Evolutionary conservation across 1,139 yeast genomes (phyloP), one percentile per base, ranked within the genome.

Genomic region (Blastobotrys proliferans): DNA sequence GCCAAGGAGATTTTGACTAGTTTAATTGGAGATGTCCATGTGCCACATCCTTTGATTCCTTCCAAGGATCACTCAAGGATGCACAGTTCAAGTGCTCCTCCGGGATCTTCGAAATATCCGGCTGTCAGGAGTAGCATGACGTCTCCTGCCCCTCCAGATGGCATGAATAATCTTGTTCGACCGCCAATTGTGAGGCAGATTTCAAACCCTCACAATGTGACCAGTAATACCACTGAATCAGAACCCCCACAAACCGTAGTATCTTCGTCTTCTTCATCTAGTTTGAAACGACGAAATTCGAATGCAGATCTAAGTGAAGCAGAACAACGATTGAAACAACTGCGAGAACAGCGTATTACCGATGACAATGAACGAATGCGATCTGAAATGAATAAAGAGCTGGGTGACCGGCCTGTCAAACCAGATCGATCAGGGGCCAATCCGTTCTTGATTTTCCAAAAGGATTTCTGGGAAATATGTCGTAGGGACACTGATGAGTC

Each of bases 381-480:
- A 32, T 55, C 54, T 45, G 68, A 59, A 37, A 51, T 62, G 55
- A 56, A 53, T 40, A 57, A 52, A 35, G 67, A 62, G 44, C 52
- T 69, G 8, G 73, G 73, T 1, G 63, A 62, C 20, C 55, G 63
- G 26, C 73, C 73, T 1, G 55, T 56, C 22, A 63, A 62, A 41
- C 73, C 73, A 2, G 69, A 66, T 35, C 54, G 69, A 17, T 47
- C 56, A 2, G 64, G 65, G 5, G 67, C 71, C 6, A 68, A 68
- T 46, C 73, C 73, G n/a, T 69, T 67, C 43, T 49, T 69, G 37
- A 58, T 69, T 14, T 68, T 66, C 50, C 73, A 69, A 44, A 68
- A 67, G 45, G 69, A 66, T 37, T 67, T 65, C 48, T 68, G 73
- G 73, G 70, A 67, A 24, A 57, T 56, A 20, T 64, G 71, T 42